Evolutionary conservation across 2,329 filamentous ascomycete species (phyloP).

Genomic region (Xylariaceae sp.): DNA sequence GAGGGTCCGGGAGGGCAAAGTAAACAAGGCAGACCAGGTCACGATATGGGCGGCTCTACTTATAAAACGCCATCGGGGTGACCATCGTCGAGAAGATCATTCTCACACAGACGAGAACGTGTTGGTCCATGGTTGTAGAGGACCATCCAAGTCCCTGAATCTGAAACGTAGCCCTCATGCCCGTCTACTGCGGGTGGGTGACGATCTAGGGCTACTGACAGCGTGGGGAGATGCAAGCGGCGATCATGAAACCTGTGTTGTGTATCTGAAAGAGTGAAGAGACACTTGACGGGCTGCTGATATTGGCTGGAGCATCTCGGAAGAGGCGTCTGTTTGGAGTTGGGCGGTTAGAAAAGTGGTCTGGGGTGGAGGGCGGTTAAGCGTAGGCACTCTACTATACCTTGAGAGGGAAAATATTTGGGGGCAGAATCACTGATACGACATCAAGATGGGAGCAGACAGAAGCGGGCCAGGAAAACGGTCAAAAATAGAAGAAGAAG

Average conservation of each 20-base stretch:
- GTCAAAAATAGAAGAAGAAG: constrained; percentile 41
- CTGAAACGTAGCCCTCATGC: constrained; percentile 44
- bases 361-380: constrained; percentile 31
- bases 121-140: constrained; percentile 49
- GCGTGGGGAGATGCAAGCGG: constrained; percentile 42
- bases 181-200: constrained; percentile 18
- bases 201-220: constrained; percentile 38
- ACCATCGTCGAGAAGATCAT: constrained; percentile 44
- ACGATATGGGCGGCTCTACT: constrained; percentile 43
- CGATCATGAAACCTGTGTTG: constrained; percentile 57
- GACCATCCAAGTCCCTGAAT: constrained; percentile 43
- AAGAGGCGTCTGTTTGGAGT: constrained; percentile 55
- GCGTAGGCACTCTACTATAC: neutral
- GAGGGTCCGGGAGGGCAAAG: constrained; percentile 40
- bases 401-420: constrained; percentile 22
- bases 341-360: constrained; percentile 50
- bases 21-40: constrained; percentile 40
- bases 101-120: constrained; percentile 49
- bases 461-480: constrained; percentile 26
- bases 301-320: constrained; percentile 56
- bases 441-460: constrained; percentile 8
- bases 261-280: constrained; percentile 56
- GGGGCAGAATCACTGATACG: constrained; percentile 23
- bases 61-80: constrained; percentile 39
- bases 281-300: constrained; percentile 49